These are phyloP conservation scores for Jamesozyma gamospora DNA, from an alignment of 805 yeast species.

Conservation along the genomic window DNA sequence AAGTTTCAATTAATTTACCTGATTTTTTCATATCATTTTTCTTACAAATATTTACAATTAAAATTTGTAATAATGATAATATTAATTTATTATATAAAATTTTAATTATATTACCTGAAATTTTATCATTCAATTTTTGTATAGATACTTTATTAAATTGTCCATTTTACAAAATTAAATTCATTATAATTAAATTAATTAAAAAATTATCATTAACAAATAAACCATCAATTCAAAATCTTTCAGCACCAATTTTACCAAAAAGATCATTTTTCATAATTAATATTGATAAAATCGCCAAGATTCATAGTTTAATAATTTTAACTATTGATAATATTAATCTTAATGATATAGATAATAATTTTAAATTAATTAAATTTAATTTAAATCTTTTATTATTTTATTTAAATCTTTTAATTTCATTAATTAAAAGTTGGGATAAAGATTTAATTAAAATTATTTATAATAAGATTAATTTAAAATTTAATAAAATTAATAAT, in stretches of 20 bases:
- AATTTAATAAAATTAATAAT: conserved; percentile 19
- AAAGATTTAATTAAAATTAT: conserved; percentile 23
- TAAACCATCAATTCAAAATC: background rate
- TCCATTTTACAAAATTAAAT: conserved; percentile 53
- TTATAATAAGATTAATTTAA: conserved; percentile 21
- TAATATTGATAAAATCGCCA: conserved; percentile 33
- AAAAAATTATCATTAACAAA: conserved; percentile 52
- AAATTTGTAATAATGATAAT: no score
- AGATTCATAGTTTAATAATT: conserved; percentile 36
- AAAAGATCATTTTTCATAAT: conserved; percentile 37
- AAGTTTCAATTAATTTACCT: background rate
- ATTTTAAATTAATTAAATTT: conserved; percentile 3
- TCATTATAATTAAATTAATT: conserved; percentile 53
- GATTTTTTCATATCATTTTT: no score
- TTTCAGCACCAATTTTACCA: conserved; percentile 13
- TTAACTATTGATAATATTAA: conserved; percentile 28
- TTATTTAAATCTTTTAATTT: conserved; percentile 44
- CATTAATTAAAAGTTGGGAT: conserved; percentile 29
- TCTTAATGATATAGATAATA: background rate
- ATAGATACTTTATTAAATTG: conserved; percentile 57
- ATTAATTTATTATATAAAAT: no score
- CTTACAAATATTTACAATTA: no score
- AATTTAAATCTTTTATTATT: conserved; percentile 33
- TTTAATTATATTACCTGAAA: conserved; percentile 37
- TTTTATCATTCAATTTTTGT: conserved; percentile 48